These are phyloP conservation scores for Hypoxylon trugodes DNA, from an alignment of 495 filamentous ascomycete species.

Conservation along the genomic window DNA sequence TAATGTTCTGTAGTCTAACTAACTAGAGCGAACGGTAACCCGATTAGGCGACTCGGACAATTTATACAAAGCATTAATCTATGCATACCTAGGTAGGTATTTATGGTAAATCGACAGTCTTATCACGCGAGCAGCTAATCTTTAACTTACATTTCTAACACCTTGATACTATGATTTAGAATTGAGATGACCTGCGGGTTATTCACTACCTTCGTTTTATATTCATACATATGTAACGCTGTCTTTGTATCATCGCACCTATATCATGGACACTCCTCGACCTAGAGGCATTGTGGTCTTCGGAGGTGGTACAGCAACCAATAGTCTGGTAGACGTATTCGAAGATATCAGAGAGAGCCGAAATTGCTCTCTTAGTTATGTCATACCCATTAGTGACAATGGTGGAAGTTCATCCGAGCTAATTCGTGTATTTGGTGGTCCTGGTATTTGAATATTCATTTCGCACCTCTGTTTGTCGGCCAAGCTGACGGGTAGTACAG, in stretches of 20 bases:
- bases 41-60: constrained; percentile 13
- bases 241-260: background rate
- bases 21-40: no score
- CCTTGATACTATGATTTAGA: background rate
- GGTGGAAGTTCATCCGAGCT: constrained; percentile 91
- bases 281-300: constrained; percentile 74
- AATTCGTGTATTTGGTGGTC: constrained; percentile 91
- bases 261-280: constrained; percentile 33
- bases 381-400: constrained; percentile 96
- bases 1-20: no score
- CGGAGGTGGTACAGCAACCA: constrained; percentile 90
- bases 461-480: background rate
- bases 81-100: no score
- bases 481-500: constrained; percentile 44
- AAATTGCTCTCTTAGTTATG: constrained; percentile 74
- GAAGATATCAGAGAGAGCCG: constrained; percentile 74
- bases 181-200: background rate
- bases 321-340: constrained; percentile 93
- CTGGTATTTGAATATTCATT: constrained; percentile 49
- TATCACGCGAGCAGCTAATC: no score
- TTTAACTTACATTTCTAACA: no score
- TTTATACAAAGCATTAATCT: background rate
- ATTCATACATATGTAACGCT: background rate
- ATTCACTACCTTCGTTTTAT: no score
- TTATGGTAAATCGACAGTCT: no score